Evolutionary conservation across 148 eudicot species (phyloP), one percentile per base, ranked within the genome.

Genomic region (Selenicereus undatus): DNA sequence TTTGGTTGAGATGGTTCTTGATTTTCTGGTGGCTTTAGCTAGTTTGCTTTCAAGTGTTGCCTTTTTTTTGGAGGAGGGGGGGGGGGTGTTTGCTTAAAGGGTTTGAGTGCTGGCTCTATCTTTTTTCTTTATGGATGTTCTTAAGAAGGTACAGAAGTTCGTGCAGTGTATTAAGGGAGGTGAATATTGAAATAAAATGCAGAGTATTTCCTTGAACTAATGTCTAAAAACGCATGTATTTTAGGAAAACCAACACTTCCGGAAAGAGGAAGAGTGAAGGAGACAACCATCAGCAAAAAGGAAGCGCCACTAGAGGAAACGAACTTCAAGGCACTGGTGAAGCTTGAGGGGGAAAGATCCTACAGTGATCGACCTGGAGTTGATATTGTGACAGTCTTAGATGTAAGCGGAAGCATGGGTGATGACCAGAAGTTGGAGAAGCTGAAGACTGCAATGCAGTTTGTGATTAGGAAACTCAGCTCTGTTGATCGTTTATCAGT

Each of bases 271-370:
- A 42, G 16, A 20, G 42, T 22, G 5, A 74, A 45, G 58, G 54
- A 22, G 32, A 45, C 58, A 45, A 13, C 35, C 43, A 54, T 75
- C 42, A 29, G 24, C 76, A 74, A 30, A 17, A 30, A 52, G 1
- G 42, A 75, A 42, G 77, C 43, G 27, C 77, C 64, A 17, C 22
- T 75, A n/a, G 43, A 75, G 20, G 65, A 75, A 50, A 75, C 77
- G 35, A 52, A 4, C 1, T 27, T 52, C 13, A 75, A 24, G 36
- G 77, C 36, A 32, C 29, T 75, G 43, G 11, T 75, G n/a, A 20
- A 54, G 12, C 22, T 75, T 0, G 17, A n/a, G 0, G 77, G 65
- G 11, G n/a, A 17, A 29, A 32, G n/a, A 17, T 27, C 65, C 14
- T 13, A 5, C 24, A 51, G 10, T 29, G 77, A 52, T 0, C 35